Evolutionary conservation across 2,329 filamentous ascomycete species (phyloP).

Genomic region (Tricladium varicosporioides): DNA sequence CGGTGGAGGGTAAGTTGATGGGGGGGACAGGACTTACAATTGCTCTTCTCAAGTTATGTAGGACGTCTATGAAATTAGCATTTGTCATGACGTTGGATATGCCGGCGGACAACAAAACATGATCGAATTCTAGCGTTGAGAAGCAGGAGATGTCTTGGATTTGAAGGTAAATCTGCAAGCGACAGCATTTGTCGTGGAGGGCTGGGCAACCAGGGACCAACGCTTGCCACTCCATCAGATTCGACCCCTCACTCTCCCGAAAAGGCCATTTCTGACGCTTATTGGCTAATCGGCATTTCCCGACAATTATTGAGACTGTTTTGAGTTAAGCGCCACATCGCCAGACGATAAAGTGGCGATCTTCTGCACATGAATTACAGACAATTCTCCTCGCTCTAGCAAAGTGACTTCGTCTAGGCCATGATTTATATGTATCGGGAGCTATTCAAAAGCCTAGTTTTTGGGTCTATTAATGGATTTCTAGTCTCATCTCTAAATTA

Average conservation of each 20-base stretch:
- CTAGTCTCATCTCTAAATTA: too few species aligned
- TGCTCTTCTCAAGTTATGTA: conserved; percentile 1
- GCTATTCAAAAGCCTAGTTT: background rate
- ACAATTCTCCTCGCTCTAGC: background rate
- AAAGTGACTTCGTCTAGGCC: background rate
- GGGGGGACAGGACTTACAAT: conserved; percentile 8
- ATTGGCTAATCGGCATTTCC: background rate
- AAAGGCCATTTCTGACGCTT: background rate
- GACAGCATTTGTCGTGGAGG: background rate
- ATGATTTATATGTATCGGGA: background rate
- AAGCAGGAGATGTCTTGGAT: conserved; percentile 1
- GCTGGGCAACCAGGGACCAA: background rate
- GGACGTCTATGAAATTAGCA: background rate
- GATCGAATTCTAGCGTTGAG: background rate
- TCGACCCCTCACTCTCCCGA: background rate
- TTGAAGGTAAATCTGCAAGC: background rate
- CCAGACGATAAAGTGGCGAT: background rate
- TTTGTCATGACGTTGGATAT: background rate
- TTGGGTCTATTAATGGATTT: background rate
- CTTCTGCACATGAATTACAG: background rate
- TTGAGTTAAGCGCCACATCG: background rate
- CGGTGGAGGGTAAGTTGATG: background rate
- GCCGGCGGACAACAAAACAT: background rate
- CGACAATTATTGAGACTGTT: background rate
- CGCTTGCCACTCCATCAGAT: background rate